phyloP scores from a whole-genome alignment of 441 rosid genomes.

The Populus trichocarpa region DNA sequence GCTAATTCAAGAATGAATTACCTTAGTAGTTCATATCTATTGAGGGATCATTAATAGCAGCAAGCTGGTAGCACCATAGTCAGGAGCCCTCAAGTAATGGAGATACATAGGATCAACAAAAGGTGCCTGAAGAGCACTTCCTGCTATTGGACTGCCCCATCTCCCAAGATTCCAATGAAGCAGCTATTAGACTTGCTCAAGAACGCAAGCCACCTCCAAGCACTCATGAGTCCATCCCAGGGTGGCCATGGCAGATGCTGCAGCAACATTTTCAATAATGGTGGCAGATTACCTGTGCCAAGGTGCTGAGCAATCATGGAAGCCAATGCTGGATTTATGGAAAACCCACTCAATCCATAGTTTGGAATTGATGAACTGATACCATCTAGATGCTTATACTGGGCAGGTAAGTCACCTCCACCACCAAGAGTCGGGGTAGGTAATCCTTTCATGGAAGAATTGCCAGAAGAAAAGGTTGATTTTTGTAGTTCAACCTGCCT shows the following conservation, averaged over 20 bases:
- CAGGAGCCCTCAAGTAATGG: constrained; percentile 49
- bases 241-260: constrained; percentile 56
- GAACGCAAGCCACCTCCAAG: constrained; percentile 49
- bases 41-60: constrained; percentile 36
- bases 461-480: constrained; percentile 27
- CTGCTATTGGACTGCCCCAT: constrained; percentile 41
- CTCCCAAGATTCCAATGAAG: constrained; percentile 39
- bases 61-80: constrained; percentile 47
- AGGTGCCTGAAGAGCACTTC: constrained; percentile 23
- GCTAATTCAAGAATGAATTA: constrained; percentile 43
- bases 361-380: constrained; percentile 38
- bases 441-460: constrained; percentile 57
- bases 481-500: constrained; percentile 30
- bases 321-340: constrained; percentile 55
- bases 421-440: constrained; percentile 52
- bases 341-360: constrained; percentile 48
- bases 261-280: constrained; percentile 59
- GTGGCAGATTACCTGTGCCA: constrained; percentile 53
- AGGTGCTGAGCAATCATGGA: constrained; percentile 68
- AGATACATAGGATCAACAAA: constrained; percentile 43
- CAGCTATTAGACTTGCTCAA: constrained; percentile 41
- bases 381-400: constrained; percentile 11
- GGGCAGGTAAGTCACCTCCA: constrained; percentile 49
- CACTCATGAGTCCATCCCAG: constrained; percentile 60
- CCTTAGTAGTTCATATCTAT: constrained; percentile 40